Conservation (phyloP, 176 grass and related monocot genomes). For the Thinopyrum elongatum region DNA sequence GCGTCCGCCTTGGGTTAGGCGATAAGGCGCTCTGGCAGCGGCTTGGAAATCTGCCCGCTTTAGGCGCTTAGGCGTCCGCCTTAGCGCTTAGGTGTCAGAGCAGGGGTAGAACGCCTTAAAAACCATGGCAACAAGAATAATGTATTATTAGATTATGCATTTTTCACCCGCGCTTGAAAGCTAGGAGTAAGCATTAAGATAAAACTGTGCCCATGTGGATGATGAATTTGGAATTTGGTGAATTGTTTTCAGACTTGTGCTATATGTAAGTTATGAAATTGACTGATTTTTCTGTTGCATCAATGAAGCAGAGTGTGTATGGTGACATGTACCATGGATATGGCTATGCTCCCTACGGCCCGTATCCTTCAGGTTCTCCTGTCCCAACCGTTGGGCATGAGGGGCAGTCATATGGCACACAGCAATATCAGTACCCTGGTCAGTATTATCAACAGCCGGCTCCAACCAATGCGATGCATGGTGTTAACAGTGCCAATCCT, state of each 20-base stretch:
- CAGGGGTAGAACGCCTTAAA: neutral
- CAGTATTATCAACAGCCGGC: conserved; percentile 67
- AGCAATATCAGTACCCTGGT: conserved; percentile 75
- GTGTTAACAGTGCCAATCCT: conserved; percentile 41
- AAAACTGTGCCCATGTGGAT: neutral
- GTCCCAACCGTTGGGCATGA: conserved; percentile 70
- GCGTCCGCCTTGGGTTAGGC: no score
- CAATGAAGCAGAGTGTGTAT: conserved; percentile 64
- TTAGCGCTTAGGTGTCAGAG: neutral
- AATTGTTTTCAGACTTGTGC: neutral
- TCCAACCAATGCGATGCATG: conserved; percentile 47
- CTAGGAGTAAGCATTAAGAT: conserved; percentile 6
- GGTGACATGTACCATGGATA: conserved; percentile 94
- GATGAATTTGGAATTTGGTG: neutral
- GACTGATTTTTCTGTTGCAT: neutral
- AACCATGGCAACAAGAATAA: no score
- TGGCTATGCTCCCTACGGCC: conserved; percentile 72
- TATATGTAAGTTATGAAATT: neutral
- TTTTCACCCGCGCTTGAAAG: neutral
- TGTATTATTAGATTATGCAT: no score
- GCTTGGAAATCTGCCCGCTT: no score
- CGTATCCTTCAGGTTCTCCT: conserved; percentile 86
- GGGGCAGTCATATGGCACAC: conserved; percentile 65
- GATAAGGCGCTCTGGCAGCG: no score
- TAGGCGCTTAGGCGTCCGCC: no score